Percentiles rank a stretch among this genome's conserved stretches.
Conservation (phyloP, 768 basidiomycete species). For the Pleurotus ostreatus region DNA sequence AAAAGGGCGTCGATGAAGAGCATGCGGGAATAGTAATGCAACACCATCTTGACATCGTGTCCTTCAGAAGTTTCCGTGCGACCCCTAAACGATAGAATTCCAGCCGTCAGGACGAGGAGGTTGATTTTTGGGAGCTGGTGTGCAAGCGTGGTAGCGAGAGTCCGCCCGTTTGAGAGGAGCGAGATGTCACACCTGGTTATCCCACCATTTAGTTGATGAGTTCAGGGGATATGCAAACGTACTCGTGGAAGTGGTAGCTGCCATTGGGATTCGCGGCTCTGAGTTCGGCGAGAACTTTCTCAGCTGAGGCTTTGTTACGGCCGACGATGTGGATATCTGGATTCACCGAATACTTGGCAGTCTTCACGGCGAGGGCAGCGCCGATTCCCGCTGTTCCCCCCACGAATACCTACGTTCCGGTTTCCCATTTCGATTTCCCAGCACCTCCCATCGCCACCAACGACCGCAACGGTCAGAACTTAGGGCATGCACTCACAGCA, state of each 20-base stretch:
- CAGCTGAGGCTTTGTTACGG: conserved; percentile 44
- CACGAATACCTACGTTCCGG: conserved; percentile 26
- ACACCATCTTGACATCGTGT: conserved; percentile 36
- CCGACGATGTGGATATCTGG: conserved; percentile 52
- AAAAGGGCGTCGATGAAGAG: conserved; percentile 42
- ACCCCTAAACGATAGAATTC: conserved; percentile 32
- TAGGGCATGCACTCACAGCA: background rate
- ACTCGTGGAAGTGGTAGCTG: background rate
- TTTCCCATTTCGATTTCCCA: background rate
- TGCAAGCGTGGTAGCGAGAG: conserved; percentile 23
- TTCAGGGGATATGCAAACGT: conserved; percentile 16
- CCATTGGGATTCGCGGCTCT: conserved; percentile 18
- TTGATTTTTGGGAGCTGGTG: conserved; percentile 41
- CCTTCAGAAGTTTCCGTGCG: conserved; percentile 41
- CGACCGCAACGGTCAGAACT: no score
- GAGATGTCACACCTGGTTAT: conserved; percentile 38
- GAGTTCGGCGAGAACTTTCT: conserved; percentile 38
- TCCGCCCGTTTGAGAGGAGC: conserved; percentile 46
- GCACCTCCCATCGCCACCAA: background rate
- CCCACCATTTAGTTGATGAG: no score
- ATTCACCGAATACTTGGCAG: conserved; percentile 42
- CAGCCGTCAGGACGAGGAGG: conserved; percentile 46
- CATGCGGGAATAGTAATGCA: conserved; percentile 52
- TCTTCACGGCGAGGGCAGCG: conserved; percentile 38
- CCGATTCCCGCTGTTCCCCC: conserved; percentile 49